Percentiles rank a stretch among this genome's conserved stretches.
Evolutionary conservation across 306 rosid genomes (phyloP).

Genomic region (Begonia masoniana): DNA sequence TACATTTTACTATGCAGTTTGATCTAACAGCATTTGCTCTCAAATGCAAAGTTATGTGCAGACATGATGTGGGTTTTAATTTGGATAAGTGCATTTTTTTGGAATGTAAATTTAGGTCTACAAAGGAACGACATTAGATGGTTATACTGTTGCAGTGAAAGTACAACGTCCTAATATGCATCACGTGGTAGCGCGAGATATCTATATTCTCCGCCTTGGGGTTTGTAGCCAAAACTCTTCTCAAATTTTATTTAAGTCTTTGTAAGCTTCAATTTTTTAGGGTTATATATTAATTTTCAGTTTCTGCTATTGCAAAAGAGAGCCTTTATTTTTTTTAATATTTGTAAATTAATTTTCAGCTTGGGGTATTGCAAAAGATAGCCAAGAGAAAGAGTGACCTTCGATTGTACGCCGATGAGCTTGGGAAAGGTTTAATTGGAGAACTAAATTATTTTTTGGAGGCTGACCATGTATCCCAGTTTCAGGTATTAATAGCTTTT

Average conservation of each 20-base stretch:
- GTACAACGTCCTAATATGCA: conserved; percentile 92
- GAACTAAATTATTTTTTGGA: conserved; percentile 85
- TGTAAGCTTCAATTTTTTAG: too few species aligned
- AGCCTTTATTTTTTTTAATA: neutral
- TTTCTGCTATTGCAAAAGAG: too few species aligned
- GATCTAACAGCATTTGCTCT: neutral
- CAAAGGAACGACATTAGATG: conserved; percentile 58
- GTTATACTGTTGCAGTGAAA: conserved; percentile 66
- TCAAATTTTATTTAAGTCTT: too few species aligned
- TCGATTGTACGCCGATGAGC: conserved; percentile 92
- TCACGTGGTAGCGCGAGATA: conserved; percentile 88
- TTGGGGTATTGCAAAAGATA: conserved; percentile 73
- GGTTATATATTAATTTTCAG: too few species aligned
- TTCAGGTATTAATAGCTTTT: conserved; percentile 41
- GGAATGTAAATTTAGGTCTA: conserved; percentile 44
- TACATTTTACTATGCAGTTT: neutral
- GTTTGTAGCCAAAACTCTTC: conserved; percentile 12
- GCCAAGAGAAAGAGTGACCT: conserved; percentile 85
- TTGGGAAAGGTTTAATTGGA: conserved; percentile 86
- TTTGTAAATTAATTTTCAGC: conserved; percentile 34
- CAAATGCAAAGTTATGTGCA: conserved; percentile 5
- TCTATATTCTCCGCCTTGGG: conserved; percentile 95
- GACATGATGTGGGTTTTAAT: neutral
- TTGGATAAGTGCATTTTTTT: too few species aligned
- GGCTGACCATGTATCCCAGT: conserved; percentile 79